These are phyloP conservation scores for Tubosaeta sp. DNA, from an alignment of 768 basidiomycete genomes.

Conservation along the genomic window DNA sequence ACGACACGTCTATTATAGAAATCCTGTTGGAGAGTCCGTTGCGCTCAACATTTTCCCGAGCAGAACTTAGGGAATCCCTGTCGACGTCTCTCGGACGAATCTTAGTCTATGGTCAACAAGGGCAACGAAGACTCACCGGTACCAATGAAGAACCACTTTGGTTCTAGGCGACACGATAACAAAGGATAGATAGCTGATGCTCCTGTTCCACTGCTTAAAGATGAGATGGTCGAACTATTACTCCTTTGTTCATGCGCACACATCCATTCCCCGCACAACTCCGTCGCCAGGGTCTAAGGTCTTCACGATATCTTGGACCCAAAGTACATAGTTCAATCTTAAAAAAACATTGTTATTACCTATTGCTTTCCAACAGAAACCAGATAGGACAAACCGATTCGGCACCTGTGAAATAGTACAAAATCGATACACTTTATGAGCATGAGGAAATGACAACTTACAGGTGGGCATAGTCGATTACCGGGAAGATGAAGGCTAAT, in stretches of 20 bases:
- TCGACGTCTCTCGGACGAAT: slow-evolving; percentile 71
- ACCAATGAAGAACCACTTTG: slow-evolving; percentile 56
- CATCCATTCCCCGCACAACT: slow-evolving; percentile 57
- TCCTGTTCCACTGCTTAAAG: slow-evolving; percentile 70
- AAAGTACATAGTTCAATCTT: slow-evolving; percentile 84
- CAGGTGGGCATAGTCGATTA: slow-evolving; percentile 84
- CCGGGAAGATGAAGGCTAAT: slow-evolving; percentile 57
- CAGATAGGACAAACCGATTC: slow-evolving; percentile 47
- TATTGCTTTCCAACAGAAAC: background rate
- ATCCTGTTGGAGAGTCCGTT: slow-evolving; percentile 59
- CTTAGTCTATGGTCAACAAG: background rate
- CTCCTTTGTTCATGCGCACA: slow-evolving; percentile 44
- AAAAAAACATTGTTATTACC: background rate
- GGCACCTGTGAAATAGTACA: slow-evolving; percentile 49
- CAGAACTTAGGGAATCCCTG: slow-evolving; percentile 49
- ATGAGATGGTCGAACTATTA: background rate
- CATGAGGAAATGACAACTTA: slow-evolving; percentile 33
- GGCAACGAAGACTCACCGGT: slow-evolving; percentile 47
- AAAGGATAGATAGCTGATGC: slow-evolving; percentile 88
- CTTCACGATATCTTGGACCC: slow-evolving; percentile 69
- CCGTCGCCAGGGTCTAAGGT: slow-evolving; percentile 22
- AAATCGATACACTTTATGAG: background rate
- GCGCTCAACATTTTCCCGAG: slow-evolving; percentile 48
- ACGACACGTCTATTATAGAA: slow-evolving; percentile 36
- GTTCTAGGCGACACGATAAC: slow-evolving; percentile 52